Evolutionary conservation across 2,329 filamentous ascomycete genomes (phyloP).

Genomic region (Colletotrichum sp.): DNA sequence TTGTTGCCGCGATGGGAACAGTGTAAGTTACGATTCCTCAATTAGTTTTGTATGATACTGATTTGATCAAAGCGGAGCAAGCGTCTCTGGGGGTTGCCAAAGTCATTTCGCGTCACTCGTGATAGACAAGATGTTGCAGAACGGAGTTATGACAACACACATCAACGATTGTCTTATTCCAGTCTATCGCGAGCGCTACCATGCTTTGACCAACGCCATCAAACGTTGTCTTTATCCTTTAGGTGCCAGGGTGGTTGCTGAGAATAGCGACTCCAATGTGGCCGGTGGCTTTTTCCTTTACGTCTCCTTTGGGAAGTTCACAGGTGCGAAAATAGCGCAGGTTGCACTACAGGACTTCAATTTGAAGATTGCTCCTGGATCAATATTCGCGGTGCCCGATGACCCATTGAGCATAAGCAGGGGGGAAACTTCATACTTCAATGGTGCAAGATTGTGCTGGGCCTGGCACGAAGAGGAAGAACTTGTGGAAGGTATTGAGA

Average conservation of each 20-base stretch:
- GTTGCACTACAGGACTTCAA: conserved; percentile 55
- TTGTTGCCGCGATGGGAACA: conserved; percentile 54
- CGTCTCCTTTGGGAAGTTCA: conserved; percentile 54
- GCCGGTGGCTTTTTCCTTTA: conserved; percentile 71
- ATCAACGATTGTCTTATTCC: conserved; percentile 47
- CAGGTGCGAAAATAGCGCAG: conserved; percentile 48
- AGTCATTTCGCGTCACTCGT: not conserved
- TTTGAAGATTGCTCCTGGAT: conserved; percentile 59
- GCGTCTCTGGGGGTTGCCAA: conserved; percentile 29
- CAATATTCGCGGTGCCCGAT: conserved; percentile 54
- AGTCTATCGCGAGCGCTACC: not conserved
- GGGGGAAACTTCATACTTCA: conserved; percentile 20
- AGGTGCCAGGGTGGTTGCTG: conserved; percentile 41
- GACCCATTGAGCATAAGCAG: conserved; percentile 33
- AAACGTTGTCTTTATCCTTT: not conserved
- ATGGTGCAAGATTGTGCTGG: conserved; percentile 67
- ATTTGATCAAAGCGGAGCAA: conserved; percentile 59
- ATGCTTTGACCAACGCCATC: not conserved
- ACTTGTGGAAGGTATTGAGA: conserved; percentile 71
- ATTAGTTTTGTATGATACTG: not conserved
- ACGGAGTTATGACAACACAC: conserved; percentile 46
- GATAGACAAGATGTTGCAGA: conserved; percentile 42
- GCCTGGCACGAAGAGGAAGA: conserved; percentile 72
- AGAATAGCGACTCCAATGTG: not conserved
- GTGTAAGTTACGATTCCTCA: conserved; percentile 46